Conservation (phyloP, 78 protist species). For the Isochrysis galbana region DNA sequence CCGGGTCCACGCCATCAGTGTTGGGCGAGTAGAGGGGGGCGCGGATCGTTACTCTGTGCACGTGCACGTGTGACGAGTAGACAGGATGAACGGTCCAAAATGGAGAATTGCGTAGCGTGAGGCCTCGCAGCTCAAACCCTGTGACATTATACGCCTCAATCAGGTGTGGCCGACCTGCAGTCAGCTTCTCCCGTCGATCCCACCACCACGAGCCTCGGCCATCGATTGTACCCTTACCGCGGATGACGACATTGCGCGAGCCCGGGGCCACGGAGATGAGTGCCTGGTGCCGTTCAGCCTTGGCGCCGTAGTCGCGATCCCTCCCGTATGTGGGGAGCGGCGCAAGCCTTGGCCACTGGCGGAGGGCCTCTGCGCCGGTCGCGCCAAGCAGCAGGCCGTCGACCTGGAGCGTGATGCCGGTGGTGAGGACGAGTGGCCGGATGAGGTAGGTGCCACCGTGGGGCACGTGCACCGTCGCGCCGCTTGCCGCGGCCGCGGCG, state of each 20-base stretch:
- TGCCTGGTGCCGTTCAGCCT: conserved; percentile 9
- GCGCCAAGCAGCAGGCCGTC: conserved; percentile 4
- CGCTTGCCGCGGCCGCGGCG: no score
- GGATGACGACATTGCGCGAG: not conserved
- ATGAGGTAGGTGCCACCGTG: no score
- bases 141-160: not conserved
- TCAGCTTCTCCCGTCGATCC: not conserved
- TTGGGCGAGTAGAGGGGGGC: conserved; percentile 49
- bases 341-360: not conserved
- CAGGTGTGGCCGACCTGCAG: conserved; percentile 39
- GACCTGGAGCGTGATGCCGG: no score
- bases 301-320: not conserved
- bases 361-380: not conserved
- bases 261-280: not conserved
- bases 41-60: conserved; percentile 25
- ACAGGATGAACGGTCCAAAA: conserved; percentile 56
- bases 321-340: conserved; percentile 38
- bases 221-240: conserved; percentile 29
- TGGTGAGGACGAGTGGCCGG: no score
- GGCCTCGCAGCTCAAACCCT: conserved; percentile 13
- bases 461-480: no score
- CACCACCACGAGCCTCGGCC: conserved; percentile 48
- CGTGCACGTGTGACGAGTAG: conserved; percentile 6
- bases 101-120: conserved; percentile 36
- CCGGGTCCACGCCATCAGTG: conserved; percentile 65